These are phyloP conservation scores for Hamamelis virginiana DNA, from an alignment of 164 flowering plant species.

Conservation along the genomic window DNA sequence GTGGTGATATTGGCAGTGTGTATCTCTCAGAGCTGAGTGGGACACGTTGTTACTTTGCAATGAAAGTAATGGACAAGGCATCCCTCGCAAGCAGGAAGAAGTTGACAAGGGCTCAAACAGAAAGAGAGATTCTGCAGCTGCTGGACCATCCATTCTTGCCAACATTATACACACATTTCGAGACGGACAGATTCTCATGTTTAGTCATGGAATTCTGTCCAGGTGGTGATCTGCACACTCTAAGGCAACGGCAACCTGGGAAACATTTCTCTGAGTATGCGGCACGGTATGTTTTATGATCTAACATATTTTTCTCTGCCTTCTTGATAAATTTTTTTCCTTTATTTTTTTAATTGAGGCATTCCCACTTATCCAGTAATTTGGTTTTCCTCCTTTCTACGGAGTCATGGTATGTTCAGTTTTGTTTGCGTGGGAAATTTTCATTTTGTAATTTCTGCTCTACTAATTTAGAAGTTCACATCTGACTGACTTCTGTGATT, in stretches of 20 bases:
- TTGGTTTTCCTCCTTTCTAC: neutral
- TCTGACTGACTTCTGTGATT: neutral
- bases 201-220: conserved; percentile 84
- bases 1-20: conserved; percentile 82
- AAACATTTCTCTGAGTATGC: conserved; percentile 81
- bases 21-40: conserved; percentile 75
- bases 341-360: neutral
- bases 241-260: conserved; percentile 76
- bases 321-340: neutral
- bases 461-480: neutral
- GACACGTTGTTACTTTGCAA: conserved; percentile 68
- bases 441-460: neutral
- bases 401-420: neutral
- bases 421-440: neutral
- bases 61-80: conserved; percentile 87
- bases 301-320: neutral
- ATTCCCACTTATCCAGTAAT: neutral
- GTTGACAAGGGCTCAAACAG: conserved; percentile 70
- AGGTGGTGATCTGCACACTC: conserved; percentile 75
- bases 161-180: conserved; percentile 72
- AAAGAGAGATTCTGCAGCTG: conserved; percentile 72
- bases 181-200: conserved; percentile 75
- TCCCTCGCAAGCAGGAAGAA: conserved; percentile 74
- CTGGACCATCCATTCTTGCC: conserved; percentile 80
- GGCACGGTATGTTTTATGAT: conserved; percentile 58